phyloP scores from a whole-genome alignment of 306 rosid species.

The Pyrus bretschneideri region DNA sequence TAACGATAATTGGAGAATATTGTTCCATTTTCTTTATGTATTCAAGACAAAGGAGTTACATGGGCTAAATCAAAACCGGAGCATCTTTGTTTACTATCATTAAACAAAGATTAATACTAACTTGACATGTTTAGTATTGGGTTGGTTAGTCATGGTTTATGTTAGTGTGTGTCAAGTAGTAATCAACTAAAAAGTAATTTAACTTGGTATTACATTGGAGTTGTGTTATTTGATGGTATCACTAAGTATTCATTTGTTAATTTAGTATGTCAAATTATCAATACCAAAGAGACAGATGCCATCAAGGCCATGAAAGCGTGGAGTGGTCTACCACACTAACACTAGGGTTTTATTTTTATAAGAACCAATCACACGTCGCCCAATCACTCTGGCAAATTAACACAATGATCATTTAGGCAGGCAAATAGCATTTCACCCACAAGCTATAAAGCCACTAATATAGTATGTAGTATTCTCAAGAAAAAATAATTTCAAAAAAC shows the following conservation, averaged over 20 bases:
- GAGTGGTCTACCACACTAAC: slow-evolving; percentile 26
- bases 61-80: not conserved
- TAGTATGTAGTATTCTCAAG: not conserved
- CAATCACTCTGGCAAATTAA: slow-evolving; percentile 1
- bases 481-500: not conserved
- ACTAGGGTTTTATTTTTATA: slow-evolving; percentile 1
- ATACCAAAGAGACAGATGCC: not conserved
- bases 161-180: not conserved
- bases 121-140: not conserved
- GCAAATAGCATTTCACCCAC: slow-evolving; percentile 7
- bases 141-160: too few relatives aligned
- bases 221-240: not conserved
- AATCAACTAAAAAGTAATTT: not conserved
- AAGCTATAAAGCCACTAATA: not conserved
- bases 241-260: too few relatives aligned
- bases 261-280: too few relatives aligned
- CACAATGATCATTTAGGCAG: slow-evolving; percentile 8
- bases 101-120: not conserved
- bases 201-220: not conserved
- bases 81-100: not conserved
- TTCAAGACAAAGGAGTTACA: too few relatives aligned
- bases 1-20: not conserved
- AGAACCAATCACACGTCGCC: slow-evolving; percentile 10
- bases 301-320: slow-evolving; percentile 17
- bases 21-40: not conserved